These are phyloP conservation scores for Colletotrichum musicola DNA, from an alignment of 2,329 filamentous ascomycete genomes.

Conservation along the genomic window DNA sequence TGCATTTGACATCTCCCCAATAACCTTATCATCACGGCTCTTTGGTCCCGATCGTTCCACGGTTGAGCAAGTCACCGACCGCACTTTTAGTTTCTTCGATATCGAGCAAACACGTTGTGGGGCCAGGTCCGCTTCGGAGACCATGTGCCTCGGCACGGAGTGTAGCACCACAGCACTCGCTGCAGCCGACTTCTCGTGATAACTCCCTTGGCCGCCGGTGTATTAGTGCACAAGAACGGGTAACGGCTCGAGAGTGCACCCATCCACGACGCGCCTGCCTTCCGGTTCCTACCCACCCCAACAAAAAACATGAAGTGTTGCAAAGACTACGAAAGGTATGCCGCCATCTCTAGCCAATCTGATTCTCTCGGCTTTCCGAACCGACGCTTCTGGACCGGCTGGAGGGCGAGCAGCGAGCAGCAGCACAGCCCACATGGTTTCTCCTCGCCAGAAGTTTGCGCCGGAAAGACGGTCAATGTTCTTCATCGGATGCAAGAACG, in stretches of 20 bases:
- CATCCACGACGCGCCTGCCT: not conserved
- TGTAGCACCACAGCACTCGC: not conserved
- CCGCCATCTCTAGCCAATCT: constrained; percentile 7
- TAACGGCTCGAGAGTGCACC: not conserved
- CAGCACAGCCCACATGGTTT: not conserved
- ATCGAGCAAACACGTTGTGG: not conserved
- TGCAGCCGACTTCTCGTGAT: constrained; percentile 2
- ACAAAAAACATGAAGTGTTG: constrained; percentile 19
- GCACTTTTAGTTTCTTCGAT: not conserved
- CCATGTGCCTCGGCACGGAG: not conserved
- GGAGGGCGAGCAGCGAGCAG: not conserved
- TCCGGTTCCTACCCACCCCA: constrained; percentile 8
- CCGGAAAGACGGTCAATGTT: not conserved
- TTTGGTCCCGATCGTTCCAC: not conserved
- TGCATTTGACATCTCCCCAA: constrained; percentile 10
- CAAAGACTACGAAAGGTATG: not conserved
- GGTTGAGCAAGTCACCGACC: not conserved
- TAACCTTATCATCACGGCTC: constrained; percentile 19
- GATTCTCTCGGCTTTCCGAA: not conserved
- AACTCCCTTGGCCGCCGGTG: not conserved
- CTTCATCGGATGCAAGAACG: not conserved
- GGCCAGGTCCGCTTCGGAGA: not conserved
- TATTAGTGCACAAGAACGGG: not conserved
- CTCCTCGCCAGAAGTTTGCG: not conserved
- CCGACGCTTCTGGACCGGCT: not conserved